phyloP scores from a whole-genome alignment of 768 basidiomycete species.

The Fomitopsis serialis region DNA sequence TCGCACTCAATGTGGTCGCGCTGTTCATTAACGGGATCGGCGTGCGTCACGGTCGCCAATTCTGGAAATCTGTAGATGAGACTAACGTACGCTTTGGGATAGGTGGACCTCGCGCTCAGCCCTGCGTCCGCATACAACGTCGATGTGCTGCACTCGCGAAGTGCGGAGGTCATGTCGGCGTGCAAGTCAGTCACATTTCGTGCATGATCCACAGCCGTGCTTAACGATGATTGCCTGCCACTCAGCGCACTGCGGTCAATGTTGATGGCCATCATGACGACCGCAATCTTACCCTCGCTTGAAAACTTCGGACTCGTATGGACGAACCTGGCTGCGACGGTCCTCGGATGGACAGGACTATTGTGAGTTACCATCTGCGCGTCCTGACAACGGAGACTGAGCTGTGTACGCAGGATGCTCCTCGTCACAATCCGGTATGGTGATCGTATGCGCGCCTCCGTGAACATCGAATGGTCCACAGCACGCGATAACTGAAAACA shows the following conservation, averaged over 20 bases:
- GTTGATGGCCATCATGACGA: constrained; percentile 36
- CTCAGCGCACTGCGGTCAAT: constrained; percentile 45
- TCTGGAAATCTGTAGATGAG: too few relatives aligned
- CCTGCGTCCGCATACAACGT: constrained; percentile 55
- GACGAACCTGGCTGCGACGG: constrained; percentile 43
- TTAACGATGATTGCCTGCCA: not conserved
- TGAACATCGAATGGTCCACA: not conserved
- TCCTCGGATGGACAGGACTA: constrained; percentile 45
- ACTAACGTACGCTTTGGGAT: not conserved
- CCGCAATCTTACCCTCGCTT: constrained; percentile 49
- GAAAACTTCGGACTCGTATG: constrained; percentile 43
- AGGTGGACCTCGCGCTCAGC: constrained; percentile 55
- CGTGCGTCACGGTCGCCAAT: too few relatives aligned
- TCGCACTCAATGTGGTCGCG: constrained; percentile 45
- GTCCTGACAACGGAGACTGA: not conserved
- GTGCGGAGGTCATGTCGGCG: constrained; percentile 61
- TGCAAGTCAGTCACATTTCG: constrained; percentile 34
- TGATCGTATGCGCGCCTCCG: not conserved
- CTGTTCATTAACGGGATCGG: constrained; percentile 63
- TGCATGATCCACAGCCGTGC: not conserved
- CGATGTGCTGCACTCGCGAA: constrained; percentile 54
- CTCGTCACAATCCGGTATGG: not conserved
- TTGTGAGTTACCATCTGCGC: constrained; percentile 33
- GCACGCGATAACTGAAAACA: not conserved
- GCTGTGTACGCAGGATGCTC: not conserved